These are phyloP conservation scores for Hypoxylon rubiginosum DNA, from an alignment of 2,329 filamentous ascomycete species.

Conservation along the genomic window DNA sequence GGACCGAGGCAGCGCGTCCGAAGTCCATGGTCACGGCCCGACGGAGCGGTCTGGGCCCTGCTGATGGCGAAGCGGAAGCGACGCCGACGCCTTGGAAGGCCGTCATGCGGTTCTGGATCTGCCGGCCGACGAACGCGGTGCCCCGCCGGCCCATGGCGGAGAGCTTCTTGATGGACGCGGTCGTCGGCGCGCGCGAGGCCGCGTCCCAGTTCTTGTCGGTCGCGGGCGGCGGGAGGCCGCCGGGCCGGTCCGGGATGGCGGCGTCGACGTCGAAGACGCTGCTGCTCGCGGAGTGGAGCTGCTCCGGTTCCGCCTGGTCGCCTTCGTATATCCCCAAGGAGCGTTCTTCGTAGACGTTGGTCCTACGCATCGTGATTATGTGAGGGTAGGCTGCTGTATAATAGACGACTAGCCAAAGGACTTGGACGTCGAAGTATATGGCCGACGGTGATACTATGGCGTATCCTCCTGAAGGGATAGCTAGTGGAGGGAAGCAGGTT, in stretches of 20 bases:
- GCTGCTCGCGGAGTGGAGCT: conserved; percentile 43
- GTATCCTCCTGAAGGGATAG: conserved; percentile 67
- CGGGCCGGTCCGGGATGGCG: conserved; percentile 49
- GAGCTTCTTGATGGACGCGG: conserved; percentile 43
- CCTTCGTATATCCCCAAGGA: conserved; percentile 70
- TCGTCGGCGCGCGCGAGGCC: conserved; percentile 35
- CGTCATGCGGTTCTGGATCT: conserved; percentile 56
- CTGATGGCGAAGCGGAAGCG: conserved; percentile 29
- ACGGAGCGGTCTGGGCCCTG: conserved; percentile 34
- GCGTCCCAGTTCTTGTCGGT: conserved; percentile 40
- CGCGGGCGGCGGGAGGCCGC: conserved; percentile 23
- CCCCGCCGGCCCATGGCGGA: conserved; percentile 39
- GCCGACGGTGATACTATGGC: conserved; percentile 65
- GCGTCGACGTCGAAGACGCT: conserved; percentile 50
- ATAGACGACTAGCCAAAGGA: conserved; percentile 75
- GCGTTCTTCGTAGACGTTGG: conserved; percentile 79
- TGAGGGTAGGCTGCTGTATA: conserved; percentile 75
- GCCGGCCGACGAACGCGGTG: conserved; percentile 52
- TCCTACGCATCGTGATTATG: conserved; percentile 74
- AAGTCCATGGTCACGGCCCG: conserved; percentile 41
- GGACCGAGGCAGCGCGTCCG: conserved; percentile 19
- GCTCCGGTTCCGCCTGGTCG: conserved; percentile 44
- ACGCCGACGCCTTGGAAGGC: conserved; percentile 61
- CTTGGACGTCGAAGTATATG: conserved; percentile 68
- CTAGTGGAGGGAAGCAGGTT: conserved; percentile 36